A percentile compares a stretch with the other conserved stretches of the same genome.
These are phyloP conservation scores for Didymella lethalis DNA, from an alignment of 2,329 filamentous ascomycete genomes.

Conservation along the genomic window DNA sequence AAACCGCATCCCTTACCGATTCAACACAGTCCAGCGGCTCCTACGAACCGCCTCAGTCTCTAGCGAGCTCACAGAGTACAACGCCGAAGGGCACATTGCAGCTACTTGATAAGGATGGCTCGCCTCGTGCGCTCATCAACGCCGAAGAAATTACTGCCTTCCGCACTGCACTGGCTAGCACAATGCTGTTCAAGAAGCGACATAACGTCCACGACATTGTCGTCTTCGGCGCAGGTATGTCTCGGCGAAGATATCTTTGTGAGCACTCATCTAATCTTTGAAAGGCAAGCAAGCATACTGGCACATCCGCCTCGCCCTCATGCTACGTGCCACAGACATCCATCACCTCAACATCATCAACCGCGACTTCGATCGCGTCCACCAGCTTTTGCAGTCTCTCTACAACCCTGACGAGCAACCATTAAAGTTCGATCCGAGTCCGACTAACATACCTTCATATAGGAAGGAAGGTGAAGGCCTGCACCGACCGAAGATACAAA, in stretches of 20 bases:
- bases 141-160: constrained; percentile 74
- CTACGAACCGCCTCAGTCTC: constrained; percentile 29
- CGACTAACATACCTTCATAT: constrained; percentile 25
- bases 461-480: constrained; percentile 29
- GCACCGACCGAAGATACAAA: constrained; percentile 66
- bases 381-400: constrained; percentile 61
- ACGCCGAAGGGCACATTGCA: constrained; percentile 66
- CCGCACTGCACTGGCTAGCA: constrained; percentile 69
- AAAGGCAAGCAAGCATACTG: constrained; percentile 81
- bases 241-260: too few relatives aligned
- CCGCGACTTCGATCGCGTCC: constrained; percentile 69
- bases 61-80: constrained; percentile 44
- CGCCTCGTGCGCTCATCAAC: constrained; percentile 69
- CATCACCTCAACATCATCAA: constrained; percentile 85
- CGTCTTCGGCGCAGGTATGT: constrained; percentile 79
- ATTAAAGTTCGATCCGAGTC: constrained; percentile 22
- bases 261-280: not conserved
- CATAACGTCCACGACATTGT: constrained; percentile 75
- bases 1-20: constrained; percentile 40
- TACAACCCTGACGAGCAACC: constrained; percentile 57
- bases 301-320: constrained; percentile 85
- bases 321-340: constrained; percentile 73
- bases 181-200: constrained; percentile 69
- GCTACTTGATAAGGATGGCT: constrained; percentile 64
- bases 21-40: constrained; percentile 34